Conservation (phyloP, 2,329 filamentous ascomycete species). For the Graphilbum sp. region DNA sequence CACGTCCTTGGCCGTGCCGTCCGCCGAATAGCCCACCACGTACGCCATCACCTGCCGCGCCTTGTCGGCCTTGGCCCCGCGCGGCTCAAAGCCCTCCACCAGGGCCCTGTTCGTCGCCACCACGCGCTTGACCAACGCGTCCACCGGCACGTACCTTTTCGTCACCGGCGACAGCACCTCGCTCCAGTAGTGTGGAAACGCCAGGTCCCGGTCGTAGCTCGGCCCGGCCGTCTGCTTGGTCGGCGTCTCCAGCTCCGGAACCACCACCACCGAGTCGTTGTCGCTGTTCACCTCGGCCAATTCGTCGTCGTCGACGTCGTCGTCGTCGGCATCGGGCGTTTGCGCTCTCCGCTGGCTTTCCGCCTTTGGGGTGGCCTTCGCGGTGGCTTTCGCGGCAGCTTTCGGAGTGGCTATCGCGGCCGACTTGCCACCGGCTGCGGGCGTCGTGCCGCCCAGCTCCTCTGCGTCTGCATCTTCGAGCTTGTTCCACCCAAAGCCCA, state of each 20-base stretch:
- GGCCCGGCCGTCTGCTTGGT: background rate
- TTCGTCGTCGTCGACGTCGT: conserved; percentile 24
- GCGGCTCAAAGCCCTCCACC: conserved; percentile 61
- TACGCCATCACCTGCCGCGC: conserved; percentile 85
- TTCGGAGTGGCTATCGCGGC: background rate
- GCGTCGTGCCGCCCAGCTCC: conserved; percentile 17
- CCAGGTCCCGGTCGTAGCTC: conserved; percentile 56
- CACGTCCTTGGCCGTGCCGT: conserved; percentile 87
- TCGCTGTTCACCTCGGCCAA: conserved; percentile 36
- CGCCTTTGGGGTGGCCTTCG: too few species aligned
- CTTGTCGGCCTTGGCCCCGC: conserved; percentile 68
- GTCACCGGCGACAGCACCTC: conserved; percentile 75
- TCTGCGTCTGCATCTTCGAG: conserved; percentile 55
- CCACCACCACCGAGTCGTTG: conserved; percentile 41
- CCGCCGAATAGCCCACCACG: conserved; percentile 63
- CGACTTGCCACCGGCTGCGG: background rate
- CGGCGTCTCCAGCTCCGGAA: conserved; percentile 22
- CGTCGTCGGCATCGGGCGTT: conserved; percentile 2
- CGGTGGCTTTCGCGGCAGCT: background rate
- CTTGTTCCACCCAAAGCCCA: conserved; percentile 85
- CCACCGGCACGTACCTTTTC: conserved; percentile 62
- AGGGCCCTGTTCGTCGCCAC: conserved; percentile 59
- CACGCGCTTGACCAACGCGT: conserved; percentile 51
- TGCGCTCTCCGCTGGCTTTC: too few species aligned
- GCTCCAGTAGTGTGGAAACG: conserved; percentile 83